These are phyloP conservation scores for Endoconidiophora laricicola DNA, from an alignment of 2,329 filamentous ascomycete genomes.

Conservation along the genomic window DNA sequence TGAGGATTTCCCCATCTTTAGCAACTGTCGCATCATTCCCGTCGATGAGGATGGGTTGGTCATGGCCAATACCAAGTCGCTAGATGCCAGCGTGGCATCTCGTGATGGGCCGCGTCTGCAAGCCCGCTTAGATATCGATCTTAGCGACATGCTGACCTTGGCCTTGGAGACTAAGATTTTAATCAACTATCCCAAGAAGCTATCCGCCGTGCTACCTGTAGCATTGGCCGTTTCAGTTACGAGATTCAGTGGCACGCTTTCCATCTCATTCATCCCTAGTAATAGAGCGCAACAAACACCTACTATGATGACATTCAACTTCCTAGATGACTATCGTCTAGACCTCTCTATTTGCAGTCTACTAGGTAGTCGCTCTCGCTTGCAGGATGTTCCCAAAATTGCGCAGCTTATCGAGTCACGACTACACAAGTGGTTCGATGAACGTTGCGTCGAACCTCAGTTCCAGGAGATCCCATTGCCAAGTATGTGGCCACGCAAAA, in stretches of 20 bases:
- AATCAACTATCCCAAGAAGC: constrained; percentile 83
- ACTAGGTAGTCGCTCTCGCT: constrained; percentile 58
- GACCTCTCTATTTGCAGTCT: constrained; percentile 69
- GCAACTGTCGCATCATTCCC: constrained; percentile 90
- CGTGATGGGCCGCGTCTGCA: constrained; percentile 62
- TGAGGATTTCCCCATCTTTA: constrained; percentile 97
- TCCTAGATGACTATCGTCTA: constrained; percentile 72
- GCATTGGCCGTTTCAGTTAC: constrained; percentile 84
- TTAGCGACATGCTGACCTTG: constrained; percentile 89
- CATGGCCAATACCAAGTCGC: constrained; percentile 33
- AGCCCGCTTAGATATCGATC: constrained; percentile 89
- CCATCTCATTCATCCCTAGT: constrained; percentile 78
- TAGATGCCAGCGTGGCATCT: constrained; percentile 34
- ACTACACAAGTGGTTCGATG: constrained; percentile 75
- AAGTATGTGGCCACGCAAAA: constrained; percentile 69
- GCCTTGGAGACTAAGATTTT: constrained; percentile 88
- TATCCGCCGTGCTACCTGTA: constrained; percentile 79
- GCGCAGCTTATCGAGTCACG: constrained; percentile 67
- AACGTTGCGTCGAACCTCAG: constrained; percentile 67
- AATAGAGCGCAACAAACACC: constrained; percentile 51
- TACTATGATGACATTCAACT: constrained; percentile 88
- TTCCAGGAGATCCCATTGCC: constrained; percentile 78
- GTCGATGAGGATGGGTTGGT: constrained; percentile 62
- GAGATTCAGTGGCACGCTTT: constrained; percentile 85
- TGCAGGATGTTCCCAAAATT: constrained; percentile 80